Evolutionary conservation across 2,329 filamentous ascomycete genomes (phyloP), one percentile per base, ranked within the genome.

Genomic region (Aspergillus japonicus): DNA sequence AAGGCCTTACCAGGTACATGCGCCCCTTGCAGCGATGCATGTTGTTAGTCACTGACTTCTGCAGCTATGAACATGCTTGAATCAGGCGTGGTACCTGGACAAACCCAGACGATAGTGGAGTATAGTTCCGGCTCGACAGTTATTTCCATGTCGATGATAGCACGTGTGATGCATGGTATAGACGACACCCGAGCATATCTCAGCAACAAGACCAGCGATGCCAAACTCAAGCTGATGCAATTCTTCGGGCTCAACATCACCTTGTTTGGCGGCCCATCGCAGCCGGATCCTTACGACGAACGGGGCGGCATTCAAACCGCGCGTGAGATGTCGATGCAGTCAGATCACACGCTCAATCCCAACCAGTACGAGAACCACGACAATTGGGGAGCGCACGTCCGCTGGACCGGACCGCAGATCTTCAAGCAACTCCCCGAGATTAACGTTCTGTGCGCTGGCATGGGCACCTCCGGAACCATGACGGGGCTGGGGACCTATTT

Each of bases 61-160:
- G 31, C 56, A 80, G 83, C 83, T 0, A 66, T 84, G 62, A 84
- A 84, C 56, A 79, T 85, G 61, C 74, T 86, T 39, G 73, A 75
- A 48, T 75, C 72, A 47, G 75, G 68, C 4, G 75, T 81, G 2
- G 70, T 75, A 2, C 75, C 79, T 0, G 77, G 73, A 12, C 69
- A 78, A 63, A 83, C 81, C 2, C 75, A 82, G 52, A 81, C 81
- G 0, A 79, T 87, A 21, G 80, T 87, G 53, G 85, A 88, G 65
- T 84, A 84, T 58, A 87, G 83, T 68, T 87, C 85, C 1, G 85
- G 85, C 0, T 87, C 84, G 1, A 88, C 85, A 0, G 84, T 87
- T 5, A 78, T 87, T 29, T 87, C 85, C 1, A 82, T 87, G 80
- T 80, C 81, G 0, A 77, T 87, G 66, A 77, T 84, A 10, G 78